Evolutionary conservation across 176 grass and related monocot genomes (phyloP).

Genomic region (Aegilops umbellulata): DNA sequence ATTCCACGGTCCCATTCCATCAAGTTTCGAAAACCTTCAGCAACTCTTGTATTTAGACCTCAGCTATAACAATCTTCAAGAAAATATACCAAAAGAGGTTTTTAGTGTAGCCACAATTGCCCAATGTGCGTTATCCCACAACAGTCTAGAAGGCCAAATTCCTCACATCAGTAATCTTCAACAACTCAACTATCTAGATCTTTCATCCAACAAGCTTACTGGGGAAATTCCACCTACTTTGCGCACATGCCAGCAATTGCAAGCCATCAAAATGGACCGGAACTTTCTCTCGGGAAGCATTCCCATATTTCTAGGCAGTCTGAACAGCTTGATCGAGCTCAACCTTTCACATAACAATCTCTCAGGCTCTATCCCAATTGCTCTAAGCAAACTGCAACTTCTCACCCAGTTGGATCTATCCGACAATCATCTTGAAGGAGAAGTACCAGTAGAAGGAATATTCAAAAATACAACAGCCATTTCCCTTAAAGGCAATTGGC

Average conservation of each 20-base stretch:
- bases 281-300: conserved; percentile 44
- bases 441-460: conserved; percentile 38
- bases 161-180: conserved; percentile 22
- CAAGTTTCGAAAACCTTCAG: conserved; percentile 29
- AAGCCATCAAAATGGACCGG: not conserved
- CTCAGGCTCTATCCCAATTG: conserved; percentile 33
- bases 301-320: not conserved
- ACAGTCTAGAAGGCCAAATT: conserved; percentile 8
- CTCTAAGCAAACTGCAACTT: conserved; percentile 24
- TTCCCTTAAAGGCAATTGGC: conserved; percentile 23
- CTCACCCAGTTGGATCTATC: conserved; percentile 28
- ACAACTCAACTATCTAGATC: conserved; percentile 17
- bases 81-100: conserved; percentile 5
- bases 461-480: conserved; percentile 35
- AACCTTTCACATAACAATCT: conserved; percentile 33
- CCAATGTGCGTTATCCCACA: conserved; percentile 6
- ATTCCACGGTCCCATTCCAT: conserved; percentile 35
- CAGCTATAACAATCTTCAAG: conserved; percentile 21
- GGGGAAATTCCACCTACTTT: conserved; percentile 43
- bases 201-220: conserved; percentile 42
- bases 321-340: conserved; percentile 9
- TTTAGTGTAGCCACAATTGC: not conserved
- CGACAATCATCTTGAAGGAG: conserved; percentile 39
- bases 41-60: conserved; percentile 6
- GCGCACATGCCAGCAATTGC: conserved; percentile 19